Base-by-base conservation (phyloP, 148 eudicot genomes). In the Beta vulgaris region DNA sequence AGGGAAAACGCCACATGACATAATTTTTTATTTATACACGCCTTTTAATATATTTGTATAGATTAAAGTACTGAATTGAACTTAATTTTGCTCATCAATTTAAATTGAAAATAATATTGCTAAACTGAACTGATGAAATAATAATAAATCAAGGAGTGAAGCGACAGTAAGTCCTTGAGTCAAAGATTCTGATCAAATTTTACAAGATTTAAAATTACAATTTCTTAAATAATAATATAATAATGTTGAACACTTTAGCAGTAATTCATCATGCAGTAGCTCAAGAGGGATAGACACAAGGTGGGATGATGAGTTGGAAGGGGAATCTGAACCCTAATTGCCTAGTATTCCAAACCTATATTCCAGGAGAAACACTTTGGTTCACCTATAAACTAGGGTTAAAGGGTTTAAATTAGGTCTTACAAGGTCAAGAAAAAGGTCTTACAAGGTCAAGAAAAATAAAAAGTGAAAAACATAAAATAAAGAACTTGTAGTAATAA, bases 361-460 rank as follows among this genome's bases (percentile, higher is more conserved):
- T 53, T 34, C 53, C 9, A 0, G 34, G 11, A 54, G 32, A 28
- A 53, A 54, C 23, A 13, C 53, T 69, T 58, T 26, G 39, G 31
- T 58, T 58, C 48, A 34, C 35, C 62, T 43, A 26, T 8, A 59
- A 37, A 59, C 34, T 18, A 36, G 48, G 34, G 12, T 29, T 68
- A 14, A 44, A 3, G 28, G 62, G 26, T 29, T 18, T 3, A 6
- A 28, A 43, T 37, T 60, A 58, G 82, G 82, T 68, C 82, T 79
- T 79, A 79, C 74, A 79, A 79, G 82, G 78, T 79, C 82, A 79
- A 79, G 82, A 79, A 79, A n/a, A 79, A 79, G 82, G 82, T 74
- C 82, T 79, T 79, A 79, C 82, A 79, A 79, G 82, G 82, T 79
- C 82, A 79, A 79, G 82, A 79, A 79, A 67, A 67, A 62, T 37